A percentile compares a stretch with the other conserved stretches of the same genome.
Conservation (phyloP, 1,284 basidiomycete genomes). For the Malassezia sp. region DNA sequence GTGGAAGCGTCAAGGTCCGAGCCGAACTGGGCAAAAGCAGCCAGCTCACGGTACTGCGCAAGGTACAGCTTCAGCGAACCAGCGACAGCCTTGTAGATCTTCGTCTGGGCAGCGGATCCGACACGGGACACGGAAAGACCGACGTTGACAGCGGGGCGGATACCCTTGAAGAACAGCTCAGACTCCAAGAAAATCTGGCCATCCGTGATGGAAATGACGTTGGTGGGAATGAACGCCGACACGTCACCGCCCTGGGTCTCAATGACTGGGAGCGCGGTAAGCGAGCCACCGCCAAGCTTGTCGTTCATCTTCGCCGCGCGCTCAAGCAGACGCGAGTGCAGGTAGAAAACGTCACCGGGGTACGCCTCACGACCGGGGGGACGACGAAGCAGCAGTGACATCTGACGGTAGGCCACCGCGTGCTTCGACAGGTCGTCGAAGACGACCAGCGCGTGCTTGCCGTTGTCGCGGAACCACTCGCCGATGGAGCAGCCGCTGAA, state of each 20-base stretch:
- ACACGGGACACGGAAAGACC: slow-evolving; percentile 99
- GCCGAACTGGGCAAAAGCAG: slow-evolving; percentile 98
- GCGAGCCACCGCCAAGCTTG: slow-evolving; percentile 89
- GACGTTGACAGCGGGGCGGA: slow-evolving; percentile 98
- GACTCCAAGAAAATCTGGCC: slow-evolving; percentile 46
- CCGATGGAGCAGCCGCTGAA: slow-evolving; percentile 99
- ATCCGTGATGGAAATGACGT: slow-evolving; percentile 47
- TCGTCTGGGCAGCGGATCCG: slow-evolving; percentile 94
- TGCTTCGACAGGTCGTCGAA: slow-evolving; percentile 99
- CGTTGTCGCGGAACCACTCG: slow-evolving; percentile 99
- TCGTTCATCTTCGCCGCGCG: slow-evolving; percentile 99
- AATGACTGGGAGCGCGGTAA: slow-evolving; percentile 97
- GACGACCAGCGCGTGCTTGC: slow-evolving; percentile 89
- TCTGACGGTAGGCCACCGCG: slow-evolving; percentile 99
- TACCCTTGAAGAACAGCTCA: slow-evolving; percentile 92
- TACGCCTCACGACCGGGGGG: slow-evolving; percentile 99
- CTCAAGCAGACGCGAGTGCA: slow-evolving; percentile 98
- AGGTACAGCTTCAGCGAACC: slow-evolving; percentile 99
- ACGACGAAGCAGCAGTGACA: slow-evolving; percentile 98
- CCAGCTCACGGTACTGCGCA: slow-evolving; percentile 99
- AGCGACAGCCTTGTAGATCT: slow-evolving; percentile 83
- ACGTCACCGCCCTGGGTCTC: slow-evolving; percentile 99
- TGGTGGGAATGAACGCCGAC: slow-evolving; percentile 57
- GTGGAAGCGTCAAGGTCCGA: slow-evolving; percentile 98
- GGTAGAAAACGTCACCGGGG: slow-evolving; percentile 99